Evolutionary conservation across 139 green algal genomes (phyloP), one percentile per base, ranked within the genome.

Genomic region (Eudorina sp.): DNA sequence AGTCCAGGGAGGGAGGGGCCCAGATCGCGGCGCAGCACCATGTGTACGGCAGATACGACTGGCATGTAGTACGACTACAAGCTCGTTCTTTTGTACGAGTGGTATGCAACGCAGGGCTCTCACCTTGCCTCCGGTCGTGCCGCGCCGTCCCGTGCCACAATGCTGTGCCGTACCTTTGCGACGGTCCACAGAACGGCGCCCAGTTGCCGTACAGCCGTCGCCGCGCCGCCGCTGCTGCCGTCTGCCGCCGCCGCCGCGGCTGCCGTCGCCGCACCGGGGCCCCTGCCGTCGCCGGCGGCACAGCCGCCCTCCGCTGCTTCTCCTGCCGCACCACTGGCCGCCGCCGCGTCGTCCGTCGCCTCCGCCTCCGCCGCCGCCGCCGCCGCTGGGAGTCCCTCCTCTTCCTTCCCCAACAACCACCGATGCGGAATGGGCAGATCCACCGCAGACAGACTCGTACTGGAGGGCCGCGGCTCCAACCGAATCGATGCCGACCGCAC

Each of bases 401-500:
- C 27, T 53, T 73, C 14, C 41, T 77, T 38, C 40, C 79, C 81
- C 45, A 78, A 23, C 66, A 79, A 4, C 81, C 81, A 87, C 4
- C 45, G 8, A 46, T 66, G 81, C 25, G 81, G 64, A 14, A 78
- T 53, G 45, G 81, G 81, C 45, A 87, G 81, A 29, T 87, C 81
- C 5, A 87, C 45, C 3, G 62, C 81, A 2, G 81, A 87, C 19
- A 87, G 34, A 13, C 43, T 79, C 45, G 81, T 21, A 31, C 55
- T 77, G 3, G 81, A 87, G 6, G 14, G 81, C 19, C 64, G 81
- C n/a, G 16, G 62, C 60, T 76, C 58, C 38, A 84, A 23, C 23
- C 77, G 53, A 4, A 11, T 0, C 1, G 34, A 11, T 29, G 48
- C n/a, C 75, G n/a, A n/a, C n/a, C n/a, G n/a, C n/a, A n/a, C n/a